Conservation (phyloP, 345 rosid species). For the Populus nigra region DNA sequence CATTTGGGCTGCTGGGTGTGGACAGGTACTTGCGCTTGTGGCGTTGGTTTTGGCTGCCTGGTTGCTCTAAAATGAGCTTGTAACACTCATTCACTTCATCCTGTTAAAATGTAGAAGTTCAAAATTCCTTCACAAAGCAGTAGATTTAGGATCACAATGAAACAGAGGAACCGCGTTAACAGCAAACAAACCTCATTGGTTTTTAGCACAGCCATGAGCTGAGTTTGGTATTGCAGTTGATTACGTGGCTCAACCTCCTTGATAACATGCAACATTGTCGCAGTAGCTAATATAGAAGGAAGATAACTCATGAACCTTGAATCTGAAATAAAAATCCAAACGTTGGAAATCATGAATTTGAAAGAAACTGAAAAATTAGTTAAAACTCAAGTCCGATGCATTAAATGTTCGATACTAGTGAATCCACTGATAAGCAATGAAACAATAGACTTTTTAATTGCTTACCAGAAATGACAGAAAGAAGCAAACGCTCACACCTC, state of each 20-base stretch:
- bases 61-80: conserved; percentile 47
- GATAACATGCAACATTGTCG: conserved; percentile 61
- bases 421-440: conserved; percentile 4
- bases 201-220: conserved; percentile 57
- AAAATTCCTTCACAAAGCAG: not conserved
- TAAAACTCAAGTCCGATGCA: not conserved
- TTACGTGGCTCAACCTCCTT: conserved; percentile 56
- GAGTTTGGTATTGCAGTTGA: conserved; percentile 49
- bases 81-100: conserved; percentile 60
- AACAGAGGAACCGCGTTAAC: conserved; percentile 11
- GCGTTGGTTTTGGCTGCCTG: conserved; percentile 35
- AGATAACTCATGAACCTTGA: conserved; percentile 50
- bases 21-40: conserved; percentile 48
- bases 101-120: conserved; percentile 34
- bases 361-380: not conserved
- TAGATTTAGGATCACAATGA: not conserved
- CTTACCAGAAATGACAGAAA: conserved; percentile 71
- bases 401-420: not conserved
- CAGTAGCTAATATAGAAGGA: conserved; percentile 75
- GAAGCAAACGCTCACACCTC: conserved; percentile 70
- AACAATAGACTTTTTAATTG: conserved; percentile 7
- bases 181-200: conserved; percentile 51
- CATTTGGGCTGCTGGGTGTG: conserved; percentile 49
- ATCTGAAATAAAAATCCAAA: conserved; percentile 54
- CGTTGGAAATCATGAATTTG: conserved; percentile 9